Base-by-base conservation (phyloP, 805 yeast species). In the Hanseniaspora occidentalis region DNA sequence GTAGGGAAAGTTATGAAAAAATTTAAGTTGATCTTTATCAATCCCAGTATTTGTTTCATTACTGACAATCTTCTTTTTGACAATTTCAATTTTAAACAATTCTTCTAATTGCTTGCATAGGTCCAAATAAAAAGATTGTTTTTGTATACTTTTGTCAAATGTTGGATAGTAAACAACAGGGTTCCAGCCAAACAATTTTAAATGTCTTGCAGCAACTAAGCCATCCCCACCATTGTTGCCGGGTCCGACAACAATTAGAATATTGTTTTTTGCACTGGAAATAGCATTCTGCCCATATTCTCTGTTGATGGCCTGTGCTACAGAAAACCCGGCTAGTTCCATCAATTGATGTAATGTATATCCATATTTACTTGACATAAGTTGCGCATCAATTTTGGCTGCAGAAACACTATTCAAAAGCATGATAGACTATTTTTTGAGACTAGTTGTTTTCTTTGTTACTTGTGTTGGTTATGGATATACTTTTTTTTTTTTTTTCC, bases 181-280 rank as follows among this genome's bases (percentile, higher is more conserved):
- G 4, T 65, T 62, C 56, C 77, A 84, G 2, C 92, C 92, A 67
- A 92, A 76, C 10, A 86, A 61, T 48, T 75, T 74, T 46, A 92
- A 64, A 56, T 92, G 98, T 34, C 98, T 69, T 1, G 96, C 95
- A 22, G 96, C 94, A 1, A 92, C 98, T 11, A 92, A 64, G 0
- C 97, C 98, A 61, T 92, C 98, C 2, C 97, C 98, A 1, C 95
- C 77, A 54, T 92, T 92, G 54, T 92, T 92, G 1, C 98, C 98
- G 0, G 97, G 97, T 0, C 98, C 98, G 9, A 79, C 85, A 4
- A 92, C 65, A 1, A 92, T 71, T 33, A 88, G 62, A 1, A 86
- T 78, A 9, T 58, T 63, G 29, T 64, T 58, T 35, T 64, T 64
- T 10, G 55, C 42, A 21, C 24, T 6, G 41, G 35, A 1, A 11